phyloP scores from a whole-genome alignment of 2,329 filamentous ascomycete genomes.

The Stagonosporopsis cucurbitacearum region DNA sequence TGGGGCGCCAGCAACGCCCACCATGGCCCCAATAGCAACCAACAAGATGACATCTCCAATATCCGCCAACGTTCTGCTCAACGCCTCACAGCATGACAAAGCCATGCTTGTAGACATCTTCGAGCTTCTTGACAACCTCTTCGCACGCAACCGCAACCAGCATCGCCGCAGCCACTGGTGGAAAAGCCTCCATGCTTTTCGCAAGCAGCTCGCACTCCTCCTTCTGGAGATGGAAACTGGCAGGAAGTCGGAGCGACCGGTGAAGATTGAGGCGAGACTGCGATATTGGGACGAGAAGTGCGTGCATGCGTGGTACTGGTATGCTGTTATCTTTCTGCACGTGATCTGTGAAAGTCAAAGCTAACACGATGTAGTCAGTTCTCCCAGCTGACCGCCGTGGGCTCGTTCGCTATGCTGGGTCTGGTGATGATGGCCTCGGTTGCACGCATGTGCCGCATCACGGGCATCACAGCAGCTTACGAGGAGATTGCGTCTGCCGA shows the following conservation, averaged over 20 bases:
- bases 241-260: conserved; percentile 27
- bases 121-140: conserved; percentile 72
- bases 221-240: conserved; percentile 38
- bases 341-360: background rate
- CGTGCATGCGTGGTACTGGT: conserved; percentile 48
- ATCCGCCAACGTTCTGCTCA: conserved; percentile 30
- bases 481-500: conserved; percentile 53
- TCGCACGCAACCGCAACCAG: conserved; percentile 90
- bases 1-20: background rate
- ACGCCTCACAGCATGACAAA: conserved; percentile 32
- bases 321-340: conserved; percentile 16
- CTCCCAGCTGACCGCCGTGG: conserved; percentile 54
- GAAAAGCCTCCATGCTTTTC: conserved; percentile 72
- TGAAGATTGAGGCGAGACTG: conserved; percentile 41
- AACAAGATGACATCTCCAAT: conserved; percentile 25
- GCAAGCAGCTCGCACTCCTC: conserved; percentile 68
- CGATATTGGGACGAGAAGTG: conserved; percentile 49
- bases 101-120: conserved; percentile 48
- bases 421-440: conserved; percentile 53
- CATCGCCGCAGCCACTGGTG: conserved; percentile 85
- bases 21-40: conserved; percentile 22
- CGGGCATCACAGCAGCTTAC: conserved; percentile 51
- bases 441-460: conserved; percentile 50
- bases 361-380: conserved; percentile 45
- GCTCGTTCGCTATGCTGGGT: conserved; percentile 55